Evolutionary conservation across 106 monocot genomes (phyloP).

Genomic region (Apostasia ramifera): DNA sequence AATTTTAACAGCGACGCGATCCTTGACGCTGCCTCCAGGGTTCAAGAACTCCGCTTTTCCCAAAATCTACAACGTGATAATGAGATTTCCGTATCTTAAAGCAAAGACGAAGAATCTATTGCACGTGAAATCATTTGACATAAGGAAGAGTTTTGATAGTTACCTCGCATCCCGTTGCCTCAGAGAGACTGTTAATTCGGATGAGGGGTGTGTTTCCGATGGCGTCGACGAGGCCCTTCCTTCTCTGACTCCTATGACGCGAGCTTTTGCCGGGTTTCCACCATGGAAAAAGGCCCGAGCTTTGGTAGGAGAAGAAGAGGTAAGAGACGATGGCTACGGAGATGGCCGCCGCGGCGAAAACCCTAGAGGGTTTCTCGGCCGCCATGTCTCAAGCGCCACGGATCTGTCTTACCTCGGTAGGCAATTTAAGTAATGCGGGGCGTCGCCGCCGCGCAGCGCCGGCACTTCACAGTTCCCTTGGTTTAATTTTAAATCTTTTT

Average conservation of each 20-base stretch:
- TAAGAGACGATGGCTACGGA: conserved; percentile 44
- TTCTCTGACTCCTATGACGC: conserved; percentile 7
- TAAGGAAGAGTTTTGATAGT: not conserved
- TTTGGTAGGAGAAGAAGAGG: conserved; percentile 16
- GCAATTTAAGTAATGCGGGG: too few relatives aligned
- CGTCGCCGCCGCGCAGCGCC: too few relatives aligned
- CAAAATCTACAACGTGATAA: conserved; percentile 49
- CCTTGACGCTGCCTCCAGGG: conserved; percentile 94
- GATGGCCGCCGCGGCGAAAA: conserved; percentile 27
- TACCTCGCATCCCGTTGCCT: conserved; percentile 94
- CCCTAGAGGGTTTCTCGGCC: conserved; percentile 17
- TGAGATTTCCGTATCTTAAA: not conserved
- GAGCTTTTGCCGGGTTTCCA: not conserved
- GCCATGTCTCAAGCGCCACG: conserved; percentile 21
- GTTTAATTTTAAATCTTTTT: too few relatives aligned
- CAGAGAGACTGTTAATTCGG: conserved; percentile 88
- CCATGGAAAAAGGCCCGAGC: conserved; percentile 3
- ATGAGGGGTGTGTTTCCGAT: conserved; percentile 89
- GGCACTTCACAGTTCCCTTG: too few relatives aligned
- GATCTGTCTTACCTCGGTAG: too few relatives aligned
- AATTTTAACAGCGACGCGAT: conserved; percentile 86
- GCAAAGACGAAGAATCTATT: not conserved
- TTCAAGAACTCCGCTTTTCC: conserved; percentile 98
- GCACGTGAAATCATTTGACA: not conserved
- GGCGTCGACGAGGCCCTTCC: conserved; percentile 53